phyloP scores from a whole-genome alignment of 2,329 filamentous ascomycete genomes.

The Diaporthe eres region DNA sequence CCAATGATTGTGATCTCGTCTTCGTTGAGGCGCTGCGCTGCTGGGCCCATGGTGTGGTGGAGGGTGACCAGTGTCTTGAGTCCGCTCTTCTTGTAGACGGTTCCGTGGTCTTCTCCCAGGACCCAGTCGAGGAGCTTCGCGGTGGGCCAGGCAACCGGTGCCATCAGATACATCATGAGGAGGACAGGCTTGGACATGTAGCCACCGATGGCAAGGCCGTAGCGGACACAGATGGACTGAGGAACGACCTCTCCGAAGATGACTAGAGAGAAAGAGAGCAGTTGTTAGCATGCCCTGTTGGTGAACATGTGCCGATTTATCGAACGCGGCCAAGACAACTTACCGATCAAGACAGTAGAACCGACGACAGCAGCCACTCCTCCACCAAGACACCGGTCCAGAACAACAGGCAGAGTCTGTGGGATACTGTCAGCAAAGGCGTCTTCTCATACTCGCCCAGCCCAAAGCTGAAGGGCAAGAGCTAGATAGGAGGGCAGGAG shows the following conservation, averaged over 20 bases:
- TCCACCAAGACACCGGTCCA: slow-evolving; percentile 93
- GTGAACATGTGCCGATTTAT: neutral
- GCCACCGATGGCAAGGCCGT: slow-evolving; percentile 93
- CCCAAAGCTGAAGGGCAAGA: neutral
- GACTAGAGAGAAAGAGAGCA: slow-evolving; percentile 66
- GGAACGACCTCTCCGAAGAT: slow-evolving; percentile 98
- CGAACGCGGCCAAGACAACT: slow-evolving; percentile 46
- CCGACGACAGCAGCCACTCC: slow-evolving; percentile 95
- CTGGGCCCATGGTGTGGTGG: slow-evolving; percentile 90
- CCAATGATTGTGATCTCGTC: slow-evolving; percentile 99
- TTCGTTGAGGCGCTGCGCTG: slow-evolving; percentile 90
- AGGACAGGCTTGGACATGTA: slow-evolving; percentile 93
- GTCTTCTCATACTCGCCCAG: neutral
- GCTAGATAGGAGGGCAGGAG: neutral
- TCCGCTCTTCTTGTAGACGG: slow-evolving; percentile 97
- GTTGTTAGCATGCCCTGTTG: slow-evolving; percentile 35
- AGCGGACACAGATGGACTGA: slow-evolving; percentile 96
- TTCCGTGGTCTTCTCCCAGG: slow-evolving; percentile 94
- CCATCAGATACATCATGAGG: slow-evolving; percentile 90
- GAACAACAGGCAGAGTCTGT: slow-evolving; percentile 86
- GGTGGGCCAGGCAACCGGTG: slow-evolving; percentile 92
- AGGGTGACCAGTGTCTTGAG: slow-evolving; percentile 96
- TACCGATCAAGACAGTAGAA: slow-evolving; percentile 94
- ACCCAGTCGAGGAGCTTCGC: slow-evolving; percentile 95
- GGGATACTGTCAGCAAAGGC: neutral